Evolutionary conservation across 148 eudicot genomes (phyloP).

Genomic region (Vaccinium macrocarpon): DNA sequence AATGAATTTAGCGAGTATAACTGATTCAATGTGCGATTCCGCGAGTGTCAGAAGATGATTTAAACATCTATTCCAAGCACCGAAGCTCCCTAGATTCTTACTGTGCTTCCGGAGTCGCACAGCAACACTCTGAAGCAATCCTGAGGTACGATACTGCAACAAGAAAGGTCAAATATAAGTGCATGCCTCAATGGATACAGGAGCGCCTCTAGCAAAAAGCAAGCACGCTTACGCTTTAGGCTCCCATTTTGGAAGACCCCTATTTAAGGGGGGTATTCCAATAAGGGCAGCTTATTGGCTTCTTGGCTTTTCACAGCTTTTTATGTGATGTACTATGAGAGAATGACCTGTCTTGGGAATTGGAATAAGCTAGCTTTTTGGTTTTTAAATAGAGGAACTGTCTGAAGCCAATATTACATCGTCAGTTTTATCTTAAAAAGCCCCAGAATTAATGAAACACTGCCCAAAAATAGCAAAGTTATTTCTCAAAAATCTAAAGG

Average conservation of each 20-base stretch:
- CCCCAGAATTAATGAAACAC: neutral
- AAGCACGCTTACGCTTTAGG: neutral
- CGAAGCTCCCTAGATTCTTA: constrained; percentile 79
- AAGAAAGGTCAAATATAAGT: constrained; percentile 3
- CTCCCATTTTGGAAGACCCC: neutral
- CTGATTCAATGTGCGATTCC: constrained; percentile 92
- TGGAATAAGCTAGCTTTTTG: too few relatives aligned
- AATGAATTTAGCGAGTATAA: constrained; percentile 77
- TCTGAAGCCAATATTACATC: neutral
- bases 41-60: constrained; percentile 93
- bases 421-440: neutral
- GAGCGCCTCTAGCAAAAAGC: neutral
- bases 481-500: neutral
- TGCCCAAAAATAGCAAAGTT: neutral
- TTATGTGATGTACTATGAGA: too few relatives aligned
- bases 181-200: neutral
- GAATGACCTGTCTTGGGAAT: too few relatives aligned
- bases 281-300: too few relatives aligned
- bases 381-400: neutral
- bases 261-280: neutral
- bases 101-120: constrained; percentile 80
- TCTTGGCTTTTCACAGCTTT: too few relatives aligned
- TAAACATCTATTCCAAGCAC: constrained; percentile 99
- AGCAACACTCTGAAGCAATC: constrained; percentile 90
- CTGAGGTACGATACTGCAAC: constrained; percentile 88